Evolutionary conservation across 495 filamentous ascomycete genomes (phyloP).

Genomic region (Sporormia fimetaria): DNA sequence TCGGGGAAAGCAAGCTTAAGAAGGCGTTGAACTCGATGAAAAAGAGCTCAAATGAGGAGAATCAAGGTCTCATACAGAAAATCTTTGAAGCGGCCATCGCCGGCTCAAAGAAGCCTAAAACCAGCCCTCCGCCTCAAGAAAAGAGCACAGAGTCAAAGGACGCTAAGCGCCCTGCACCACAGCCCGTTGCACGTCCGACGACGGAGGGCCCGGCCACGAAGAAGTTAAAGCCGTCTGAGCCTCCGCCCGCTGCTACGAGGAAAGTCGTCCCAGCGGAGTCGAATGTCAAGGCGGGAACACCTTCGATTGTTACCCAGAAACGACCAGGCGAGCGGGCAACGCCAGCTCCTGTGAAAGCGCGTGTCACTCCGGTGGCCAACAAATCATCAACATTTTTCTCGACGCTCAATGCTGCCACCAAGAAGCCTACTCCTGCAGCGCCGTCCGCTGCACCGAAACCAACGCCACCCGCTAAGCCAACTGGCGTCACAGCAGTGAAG

Average conservation of each 20-base stretch:
- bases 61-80: slow-evolving; percentile 46
- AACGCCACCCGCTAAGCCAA: slow-evolving; percentile 13
- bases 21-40: slow-evolving; percentile 50
- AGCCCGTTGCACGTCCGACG: slow-evolving; percentile 27
- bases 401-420: slow-evolving; percentile 47
- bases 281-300: slow-evolving; percentile 35
- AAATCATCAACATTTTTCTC: slow-evolving; percentile 51
- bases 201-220: slow-evolving; percentile 32
- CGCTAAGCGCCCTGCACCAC: slow-evolving; percentile 26
- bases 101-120: slow-evolving; percentile 32
- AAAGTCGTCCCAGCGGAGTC: slow-evolving; percentile 24
- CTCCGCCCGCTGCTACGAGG: slow-evolving; percentile 32
- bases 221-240: slow-evolving; percentile 40
- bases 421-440: slow-evolving; percentile 43
- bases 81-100: slow-evolving; percentile 46
- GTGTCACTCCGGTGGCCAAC: slow-evolving; percentile 40
- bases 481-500: slow-evolving; percentile 25
- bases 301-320: slow-evolving; percentile 26
- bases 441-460: slow-evolving; percentile 33
- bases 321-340: slow-evolving; percentile 17
- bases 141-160: slow-evolving; percentile 27
- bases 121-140: slow-evolving; percentile 11
- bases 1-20: slow-evolving; percentile 57
- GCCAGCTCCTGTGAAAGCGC: slow-evolving; percentile 34
- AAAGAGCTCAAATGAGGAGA: slow-evolving; percentile 54